These are phyloP conservation scores for Alisma plantagoaquatica DNA, from an alignment of 106 monocot genomes.

Conservation along the genomic window DNA sequence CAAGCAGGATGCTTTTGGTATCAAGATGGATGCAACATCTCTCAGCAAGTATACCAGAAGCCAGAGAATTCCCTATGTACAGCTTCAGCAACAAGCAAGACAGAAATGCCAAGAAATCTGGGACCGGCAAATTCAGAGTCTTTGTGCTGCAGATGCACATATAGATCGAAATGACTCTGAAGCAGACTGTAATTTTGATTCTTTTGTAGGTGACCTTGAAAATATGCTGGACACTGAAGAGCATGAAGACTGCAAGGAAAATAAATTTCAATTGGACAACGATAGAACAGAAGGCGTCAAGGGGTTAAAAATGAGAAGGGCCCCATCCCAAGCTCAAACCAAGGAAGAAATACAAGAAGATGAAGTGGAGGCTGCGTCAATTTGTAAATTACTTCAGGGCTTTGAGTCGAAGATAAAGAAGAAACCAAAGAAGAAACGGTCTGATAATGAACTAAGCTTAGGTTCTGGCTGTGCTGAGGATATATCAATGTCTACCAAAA, in stretches of 20 bases:
- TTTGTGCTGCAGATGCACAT: slow-evolving; percentile 70
- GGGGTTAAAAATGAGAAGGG: slow-evolving; percentile 89
- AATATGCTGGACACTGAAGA: slow-evolving; percentile 96
- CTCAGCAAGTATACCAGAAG: slow-evolving; percentile 92
- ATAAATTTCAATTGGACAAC: slow-evolving; percentile 28
- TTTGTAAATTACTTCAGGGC: slow-evolving; percentile 72
- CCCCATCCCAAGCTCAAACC: slow-evolving; percentile 50
- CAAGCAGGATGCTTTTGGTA: slow-evolving; percentile 78
- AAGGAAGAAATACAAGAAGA: slow-evolving; percentile 92
- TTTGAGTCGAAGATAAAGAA: no score
- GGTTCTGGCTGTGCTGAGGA: no score
- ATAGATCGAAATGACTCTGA: slow-evolving; percentile 74
- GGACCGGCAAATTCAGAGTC: slow-evolving; percentile 91
- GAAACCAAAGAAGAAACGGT: no score
- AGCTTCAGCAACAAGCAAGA: slow-evolving; percentile 93
- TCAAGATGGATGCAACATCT: slow-evolving; percentile 70
- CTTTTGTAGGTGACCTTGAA: slow-evolving; percentile 98
- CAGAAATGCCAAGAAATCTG: slow-evolving; percentile 99
- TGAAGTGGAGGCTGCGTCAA: slow-evolving; percentile 55
- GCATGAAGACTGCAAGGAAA: slow-evolving; percentile 63
- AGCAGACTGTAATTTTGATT: slow-evolving; percentile 90
- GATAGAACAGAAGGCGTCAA: slow-evolving; percentile 55
- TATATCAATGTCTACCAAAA: no score
- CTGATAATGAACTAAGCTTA: no score
- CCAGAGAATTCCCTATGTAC: slow-evolving; percentile 88